Percentiles rank a stretch among this genome's conserved stretches.
Evolutionary conservation across 228 moss, liverwort and hornwort species (phyloP).

Genomic region (Sphagnum fallax): DNA sequence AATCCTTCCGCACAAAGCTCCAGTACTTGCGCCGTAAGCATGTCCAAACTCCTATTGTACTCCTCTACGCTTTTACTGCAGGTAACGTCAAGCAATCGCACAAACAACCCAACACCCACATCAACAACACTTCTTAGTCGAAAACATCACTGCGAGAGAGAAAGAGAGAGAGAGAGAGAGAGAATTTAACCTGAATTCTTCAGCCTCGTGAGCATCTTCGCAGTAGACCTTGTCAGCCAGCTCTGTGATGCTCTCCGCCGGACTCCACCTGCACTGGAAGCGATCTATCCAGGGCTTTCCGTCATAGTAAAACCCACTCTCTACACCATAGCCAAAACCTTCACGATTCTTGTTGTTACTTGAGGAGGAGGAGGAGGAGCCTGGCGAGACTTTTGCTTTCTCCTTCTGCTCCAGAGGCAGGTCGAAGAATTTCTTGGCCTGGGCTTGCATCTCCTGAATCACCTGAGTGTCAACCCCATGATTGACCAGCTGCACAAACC

Average conservation of each 20-base stretch:
- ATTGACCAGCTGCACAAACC: conserved; percentile 50
- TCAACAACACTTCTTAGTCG: neutral
- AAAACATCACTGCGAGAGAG: neutral
- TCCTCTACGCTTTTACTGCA: conserved; percentile 35
- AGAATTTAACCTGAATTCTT: conserved; percentile 28
- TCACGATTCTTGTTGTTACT: conserved; percentile 23
- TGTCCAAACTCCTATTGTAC: conserved; percentile 35
- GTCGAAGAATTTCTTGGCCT: conserved; percentile 45
- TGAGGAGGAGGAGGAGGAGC: no score
- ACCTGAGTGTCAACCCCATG: conserved; percentile 28
- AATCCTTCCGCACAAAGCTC: conserved; percentile 42
- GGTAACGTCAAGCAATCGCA: neutral
- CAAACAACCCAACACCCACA: neutral
- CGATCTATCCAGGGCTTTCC: conserved; percentile 62
- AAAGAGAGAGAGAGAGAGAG: neutral
- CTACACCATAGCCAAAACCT: conserved; percentile 50
- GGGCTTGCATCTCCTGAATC: conserved; percentile 28
- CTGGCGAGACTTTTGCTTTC: conserved; percentile 7
- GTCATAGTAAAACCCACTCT: conserved; percentile 49
- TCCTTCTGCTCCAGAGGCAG: conserved; percentile 46
- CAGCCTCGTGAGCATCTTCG: conserved; percentile 2
- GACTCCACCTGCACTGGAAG: conserved; percentile 56
- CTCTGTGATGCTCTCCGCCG: conserved; percentile 8
- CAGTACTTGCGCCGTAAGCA: conserved; percentile 29
- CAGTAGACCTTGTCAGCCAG: neutral